Percentiles rank a stretch among this genome's conserved stretches.
phyloP scores from a whole-genome alignment of 1,284 basidiomycete genomes.

The Melanopsichium pennsylvanicum region DNA sequence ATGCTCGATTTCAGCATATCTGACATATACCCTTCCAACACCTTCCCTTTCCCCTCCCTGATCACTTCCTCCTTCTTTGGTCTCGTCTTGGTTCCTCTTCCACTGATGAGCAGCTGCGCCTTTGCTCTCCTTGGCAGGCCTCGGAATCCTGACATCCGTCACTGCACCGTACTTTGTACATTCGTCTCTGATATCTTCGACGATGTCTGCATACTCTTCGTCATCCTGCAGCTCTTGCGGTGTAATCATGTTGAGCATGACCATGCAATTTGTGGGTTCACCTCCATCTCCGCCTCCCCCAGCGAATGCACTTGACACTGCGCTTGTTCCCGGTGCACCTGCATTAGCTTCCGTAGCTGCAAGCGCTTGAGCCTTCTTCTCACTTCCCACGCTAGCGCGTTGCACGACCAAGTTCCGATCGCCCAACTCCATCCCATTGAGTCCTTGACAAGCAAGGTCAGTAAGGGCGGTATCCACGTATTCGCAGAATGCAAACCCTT shows the following conservation, averaged over 20 bases:
- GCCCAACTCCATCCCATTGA: constrained; percentile 97
- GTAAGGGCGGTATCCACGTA: constrained; percentile 89
- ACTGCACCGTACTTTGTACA: constrained; percentile 61
- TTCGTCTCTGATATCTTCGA: constrained; percentile 94
- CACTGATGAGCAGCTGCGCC: constrained; percentile 58
- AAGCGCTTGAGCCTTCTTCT: constrained; percentile 43
- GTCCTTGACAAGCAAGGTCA: constrained; percentile 91
- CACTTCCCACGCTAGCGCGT: constrained; percentile 83
- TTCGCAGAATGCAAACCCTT: constrained; percentile 99
- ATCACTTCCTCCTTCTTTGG: constrained; percentile 61
- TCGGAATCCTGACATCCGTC: constrained; percentile 59
- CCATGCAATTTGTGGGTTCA: constrained; percentile 76
- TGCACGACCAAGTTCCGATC: constrained; percentile 97
- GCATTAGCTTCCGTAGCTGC: constrained; percentile 65
- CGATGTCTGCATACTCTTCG: constrained; percentile 89
- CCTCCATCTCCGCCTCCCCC: constrained; percentile 54
- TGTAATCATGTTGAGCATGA: constrained; percentile 99
- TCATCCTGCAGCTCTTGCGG: constrained; percentile 90
- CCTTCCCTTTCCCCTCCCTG: constrained; percentile 81
- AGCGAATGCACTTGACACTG: constrained; percentile 55
- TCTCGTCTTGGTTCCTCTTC: constrained; percentile 64
- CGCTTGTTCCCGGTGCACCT: constrained; percentile 60
- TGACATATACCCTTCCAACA: constrained; percentile 92
- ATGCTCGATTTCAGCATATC: constrained; percentile 74
- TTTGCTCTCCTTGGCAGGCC: constrained; percentile 54